A percentile compares a stretch with the other conserved stretches of the same genome.
Evolutionary conservation across 441 rosid genomes (phyloP).

Genomic region (Gossypium gossypioides): DNA sequence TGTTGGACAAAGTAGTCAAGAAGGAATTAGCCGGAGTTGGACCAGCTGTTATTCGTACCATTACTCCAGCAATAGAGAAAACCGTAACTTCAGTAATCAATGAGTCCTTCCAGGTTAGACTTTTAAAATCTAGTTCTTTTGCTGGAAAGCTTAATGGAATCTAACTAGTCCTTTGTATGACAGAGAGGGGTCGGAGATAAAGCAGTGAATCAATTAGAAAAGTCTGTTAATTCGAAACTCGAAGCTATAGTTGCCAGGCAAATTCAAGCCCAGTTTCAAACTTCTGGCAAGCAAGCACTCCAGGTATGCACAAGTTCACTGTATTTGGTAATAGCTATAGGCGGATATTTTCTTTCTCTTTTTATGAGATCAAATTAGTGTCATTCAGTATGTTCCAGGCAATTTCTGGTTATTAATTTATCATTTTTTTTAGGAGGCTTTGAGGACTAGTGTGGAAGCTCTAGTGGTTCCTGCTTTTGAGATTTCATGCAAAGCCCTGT

Average conservation of each 20-base stretch:
- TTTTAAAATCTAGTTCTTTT: slow-evolving; percentile 16
- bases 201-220: slow-evolving; percentile 56
- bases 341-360: background rate
- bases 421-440: slow-evolving; percentile 32
- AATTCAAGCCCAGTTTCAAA: slow-evolving; percentile 60
- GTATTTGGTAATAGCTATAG: slow-evolving; percentile 5
- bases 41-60: slow-evolving; percentile 46
- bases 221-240: slow-evolving; percentile 44
- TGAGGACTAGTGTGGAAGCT: slow-evolving; percentile 45
- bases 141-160: background rate
- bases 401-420: slow-evolving; percentile 16
- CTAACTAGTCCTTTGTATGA: slow-evolving; percentile 23
- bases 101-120: slow-evolving; percentile 83
- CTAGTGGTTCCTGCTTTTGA: slow-evolving; percentile 59
- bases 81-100: slow-evolving; percentile 49
- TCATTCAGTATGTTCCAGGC: background rate
- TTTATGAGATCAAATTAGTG: background rate
- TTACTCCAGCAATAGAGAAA: slow-evolving; percentile 66
- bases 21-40: slow-evolving; percentile 55
- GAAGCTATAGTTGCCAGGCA: slow-evolving; percentile 53
- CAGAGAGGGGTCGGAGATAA: slow-evolving; percentile 64
- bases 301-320: slow-evolving; percentile 33
- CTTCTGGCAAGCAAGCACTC: slow-evolving; percentile 60
- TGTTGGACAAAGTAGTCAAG: slow-evolving; percentile 64
- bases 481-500: slow-evolving; percentile 56